Conservation (phyloP, 805 yeast genomes). For the Pichia nakasei region DNA sequence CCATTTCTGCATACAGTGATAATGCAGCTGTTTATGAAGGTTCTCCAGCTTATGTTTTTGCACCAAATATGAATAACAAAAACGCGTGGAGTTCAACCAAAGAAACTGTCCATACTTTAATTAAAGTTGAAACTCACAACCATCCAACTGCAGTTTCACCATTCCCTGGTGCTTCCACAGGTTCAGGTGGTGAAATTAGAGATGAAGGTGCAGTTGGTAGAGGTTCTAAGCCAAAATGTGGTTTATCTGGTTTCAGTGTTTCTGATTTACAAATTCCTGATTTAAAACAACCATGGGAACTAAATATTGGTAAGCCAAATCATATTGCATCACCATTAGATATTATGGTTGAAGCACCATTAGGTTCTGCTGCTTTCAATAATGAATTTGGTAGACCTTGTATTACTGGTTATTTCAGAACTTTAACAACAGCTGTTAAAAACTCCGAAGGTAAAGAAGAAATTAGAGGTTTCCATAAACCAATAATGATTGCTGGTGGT, state of each 20-base stretch:
- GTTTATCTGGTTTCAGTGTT: conserved; percentile 86
- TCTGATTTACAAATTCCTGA: conserved; percentile 85
- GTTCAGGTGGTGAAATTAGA: conserved; percentile 99
- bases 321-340: conserved; percentile 92
- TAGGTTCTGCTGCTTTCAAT: conserved; percentile 97
- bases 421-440: conserved; percentile 72
- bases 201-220: conserved; percentile 99
- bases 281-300: conserved; percentile 91
- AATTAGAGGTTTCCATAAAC: conserved; percentile 95
- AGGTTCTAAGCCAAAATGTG: conserved; percentile 96
- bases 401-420: conserved; percentile 92
- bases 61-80: conserved; percentile 61
- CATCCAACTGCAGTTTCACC: conserved; percentile 99
- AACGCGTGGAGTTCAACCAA: conserved; percentile 64
- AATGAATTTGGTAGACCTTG: conserved; percentile 99
- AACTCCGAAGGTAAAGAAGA: conserved; percentile 57
- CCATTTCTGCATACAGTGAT: conserved; percentile 91
- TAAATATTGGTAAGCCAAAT: conserved; percentile 77
- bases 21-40: conserved; percentile 96
- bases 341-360: conserved; percentile 94
- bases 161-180: conserved; percentile 98
- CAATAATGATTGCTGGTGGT: conserved; percentile 99
- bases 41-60: conserved; percentile 61
- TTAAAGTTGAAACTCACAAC: conserved; percentile 97
- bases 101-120: conserved; percentile 80